A percentile compares a stretch with the other conserved stretches of the same genome.
phyloP scores from a whole-genome alignment of 352 stramenopile species.

The Globisporangium lucens region DNA sequence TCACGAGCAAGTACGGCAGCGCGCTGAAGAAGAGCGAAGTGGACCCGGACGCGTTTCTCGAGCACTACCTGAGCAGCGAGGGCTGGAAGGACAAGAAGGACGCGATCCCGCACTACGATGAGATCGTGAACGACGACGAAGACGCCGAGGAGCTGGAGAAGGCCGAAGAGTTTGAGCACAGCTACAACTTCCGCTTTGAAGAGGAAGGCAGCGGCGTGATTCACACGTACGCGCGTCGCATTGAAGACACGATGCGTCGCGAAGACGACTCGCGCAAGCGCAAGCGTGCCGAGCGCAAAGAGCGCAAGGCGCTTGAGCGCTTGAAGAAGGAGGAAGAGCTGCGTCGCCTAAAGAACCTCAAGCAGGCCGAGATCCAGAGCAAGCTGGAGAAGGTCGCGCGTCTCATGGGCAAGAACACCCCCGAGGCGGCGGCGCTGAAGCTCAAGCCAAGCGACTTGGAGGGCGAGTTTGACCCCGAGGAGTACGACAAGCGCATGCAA shows the following conservation, averaged over 20 bases:
- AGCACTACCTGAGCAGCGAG: conserved; percentile 75
- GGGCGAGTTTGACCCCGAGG: conserved; percentile 95
- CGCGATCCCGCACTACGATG: conserved; percentile 66
- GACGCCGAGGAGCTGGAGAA: conserved; percentile 92
- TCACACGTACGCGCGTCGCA: conserved; percentile 74
- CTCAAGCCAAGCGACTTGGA: conserved; percentile 79
- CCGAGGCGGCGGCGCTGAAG: conserved; percentile 50
- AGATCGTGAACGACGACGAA: conserved; percentile 87
- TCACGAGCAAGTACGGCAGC: conserved; percentile 62
- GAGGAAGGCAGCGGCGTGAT: conserved; percentile 90
- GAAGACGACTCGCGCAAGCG: conserved; percentile 96
- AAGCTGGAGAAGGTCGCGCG: conserved; percentile 91
- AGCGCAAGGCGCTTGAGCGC: conserved; percentile 94
- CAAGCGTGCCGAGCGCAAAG: conserved; percentile 92
- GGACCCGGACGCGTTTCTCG: conserved; percentile 73
- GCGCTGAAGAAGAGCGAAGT: conserved; percentile 60
- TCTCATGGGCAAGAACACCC: conserved; percentile 67
- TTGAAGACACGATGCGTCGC: conserved; percentile 91
- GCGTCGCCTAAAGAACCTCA: conserved; percentile 97
- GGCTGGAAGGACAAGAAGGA: conserved; percentile 82
- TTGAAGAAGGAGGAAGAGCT: conserved; percentile 97
- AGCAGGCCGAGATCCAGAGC: conserved; percentile 93
- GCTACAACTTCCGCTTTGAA: conserved; percentile 99
- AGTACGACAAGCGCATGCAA: conserved; percentile 96
- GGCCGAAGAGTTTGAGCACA: conserved; percentile 96